Evolutionary conservation across 2,329 filamentous ascomycete genomes (phyloP), one percentile per base, ranked within the genome.

Genomic region (Xylariales sp.): DNA sequence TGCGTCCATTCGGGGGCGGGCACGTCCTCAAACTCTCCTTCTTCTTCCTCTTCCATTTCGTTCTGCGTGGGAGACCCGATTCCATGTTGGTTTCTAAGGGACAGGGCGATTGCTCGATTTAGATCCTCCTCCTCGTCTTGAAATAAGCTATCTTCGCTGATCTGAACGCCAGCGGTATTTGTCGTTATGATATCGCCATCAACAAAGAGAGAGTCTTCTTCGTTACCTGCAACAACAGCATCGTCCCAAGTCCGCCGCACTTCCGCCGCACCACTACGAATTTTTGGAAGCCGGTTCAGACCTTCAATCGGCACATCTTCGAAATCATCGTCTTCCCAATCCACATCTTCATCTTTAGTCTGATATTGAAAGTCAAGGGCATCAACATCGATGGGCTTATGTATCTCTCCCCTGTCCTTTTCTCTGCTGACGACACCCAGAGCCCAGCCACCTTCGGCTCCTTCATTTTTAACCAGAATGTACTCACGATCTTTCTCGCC

Each of bases 371-470:
- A 83, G 64, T 84, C 83, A 74, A 87, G 85, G 62, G 83, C 87
- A 77, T 99, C 96, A 18, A 99, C 88, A 77, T 98, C 94, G 68
- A 99, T 98, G 0, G 96, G 95, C 77, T 94, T 97, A 70, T 94
- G 91, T 34, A 89, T 88, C 70, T 93, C 87, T 2, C 93, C 94
- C 50, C 90, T 86, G 58, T 96, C 89, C 71, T 92, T 97, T 67
- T 93, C 91, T 69, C 90, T 93, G 69, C 91, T 94, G 28, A 99
- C 94, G 32, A 99, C 96, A 60, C 96, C 96, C 5, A 99, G 82
- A 0, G 95, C 95, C 94, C 94, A 99, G 5, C 96, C 96, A 53
- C 96, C 96, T 78, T 98, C 95, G 0, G 93, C 94, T 0, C 94
- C 93, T 52, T 97, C 93, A 74, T 98, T 98, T 81, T 96, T 97